Evolutionary conservation across 1,284 basidiomycete genomes (phyloP).

Genomic region (Thelephora terrestris): DNA sequence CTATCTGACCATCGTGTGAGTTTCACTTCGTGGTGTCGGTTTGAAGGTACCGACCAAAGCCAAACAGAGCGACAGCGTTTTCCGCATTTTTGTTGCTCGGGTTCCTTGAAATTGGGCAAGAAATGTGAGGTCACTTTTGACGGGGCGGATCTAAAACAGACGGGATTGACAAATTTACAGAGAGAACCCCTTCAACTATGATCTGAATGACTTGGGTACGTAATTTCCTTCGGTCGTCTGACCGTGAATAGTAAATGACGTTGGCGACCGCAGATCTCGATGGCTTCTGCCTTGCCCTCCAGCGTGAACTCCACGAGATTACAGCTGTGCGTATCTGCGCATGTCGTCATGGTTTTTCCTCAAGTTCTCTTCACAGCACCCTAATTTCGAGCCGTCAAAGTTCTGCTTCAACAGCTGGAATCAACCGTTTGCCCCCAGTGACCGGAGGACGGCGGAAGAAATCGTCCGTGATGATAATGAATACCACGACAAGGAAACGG

Average conservation of each 20-base stretch:
- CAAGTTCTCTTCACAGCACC: not conserved
- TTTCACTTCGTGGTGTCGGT: not conserved
- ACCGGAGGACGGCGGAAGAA: constrained; percentile 45
- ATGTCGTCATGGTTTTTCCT: not conserved
- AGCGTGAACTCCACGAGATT: constrained; percentile 58
- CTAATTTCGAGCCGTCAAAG: constrained; percentile 20
- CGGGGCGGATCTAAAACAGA: not conserved
- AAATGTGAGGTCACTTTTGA: constrained; percentile 37
- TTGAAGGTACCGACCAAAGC: constrained; percentile 1
- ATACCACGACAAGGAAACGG: constrained; percentile 28
- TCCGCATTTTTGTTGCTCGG: constrained; percentile 52
- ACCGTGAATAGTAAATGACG: no score
- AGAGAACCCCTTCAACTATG: constrained; percentile 64
- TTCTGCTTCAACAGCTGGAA: constrained; percentile 45
- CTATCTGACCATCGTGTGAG: constrained; percentile 45
- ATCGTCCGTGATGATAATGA: constrained; percentile 30
- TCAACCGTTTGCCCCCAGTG: constrained; percentile 57
- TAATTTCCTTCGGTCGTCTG: no score
- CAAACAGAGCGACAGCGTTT: constrained; percentile 38
- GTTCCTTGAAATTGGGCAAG: constrained; percentile 63
- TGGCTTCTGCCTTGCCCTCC: constrained; percentile 49
- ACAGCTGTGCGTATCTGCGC: constrained; percentile 39
- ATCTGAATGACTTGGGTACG: constrained; percentile 44
- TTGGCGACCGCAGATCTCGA: constrained; percentile 39
- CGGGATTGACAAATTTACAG: constrained; percentile 19